Evolutionary conservation across 257 asterid species (phyloP).

Genomic region (Apocynum venetum): DNA sequence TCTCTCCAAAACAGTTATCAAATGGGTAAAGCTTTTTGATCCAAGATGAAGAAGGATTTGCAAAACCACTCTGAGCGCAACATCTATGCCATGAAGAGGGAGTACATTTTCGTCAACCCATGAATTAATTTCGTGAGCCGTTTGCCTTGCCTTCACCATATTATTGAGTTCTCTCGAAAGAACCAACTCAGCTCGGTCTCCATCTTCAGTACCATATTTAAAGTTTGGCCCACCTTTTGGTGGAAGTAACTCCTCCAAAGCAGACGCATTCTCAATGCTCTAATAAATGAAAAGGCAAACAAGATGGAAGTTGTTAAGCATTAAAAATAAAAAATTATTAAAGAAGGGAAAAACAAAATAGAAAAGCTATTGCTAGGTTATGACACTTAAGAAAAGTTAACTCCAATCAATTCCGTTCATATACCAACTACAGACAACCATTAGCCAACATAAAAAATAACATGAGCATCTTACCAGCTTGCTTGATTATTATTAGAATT

Average conservation of each 20-base stretch:
- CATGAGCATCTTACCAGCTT: neutral
- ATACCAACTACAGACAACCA: neutral
- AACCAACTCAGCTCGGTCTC: conserved; percentile 54
- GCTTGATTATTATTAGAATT: neutral
- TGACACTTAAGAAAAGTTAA: neutral
- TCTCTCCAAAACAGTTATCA: conserved; percentile 94
- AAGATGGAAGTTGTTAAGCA: neutral
- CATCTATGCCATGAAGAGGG: conserved; percentile 70
- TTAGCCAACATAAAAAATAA: neutral
- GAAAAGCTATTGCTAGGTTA: too few relatives aligned
- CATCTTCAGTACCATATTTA: conserved; percentile 66
- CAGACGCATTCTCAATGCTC: conserved; percentile 97
- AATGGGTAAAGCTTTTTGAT: conserved; percentile 95
- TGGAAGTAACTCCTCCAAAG: conserved; percentile 93
- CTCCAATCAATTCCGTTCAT: neutral
- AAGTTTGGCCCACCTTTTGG: conserved; percentile 74
- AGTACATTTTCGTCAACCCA: conserved; percentile 79
- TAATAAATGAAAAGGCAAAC: conserved; percentile 20
- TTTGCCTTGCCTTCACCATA: conserved; percentile 74
- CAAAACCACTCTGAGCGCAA: conserved; percentile 64
- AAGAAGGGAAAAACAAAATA: neutral
- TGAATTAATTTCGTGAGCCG: conserved; percentile 63
- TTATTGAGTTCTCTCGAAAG: conserved; percentile 72
- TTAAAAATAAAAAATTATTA: neutral
- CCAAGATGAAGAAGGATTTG: conserved; percentile 94